Percentiles rank a stretch among this genome's conserved stretches.
These are phyloP conservation scores for Begonia fuchsioides DNA, from an alignment of 306 rosid genomes.

Conservation along the genomic window DNA sequence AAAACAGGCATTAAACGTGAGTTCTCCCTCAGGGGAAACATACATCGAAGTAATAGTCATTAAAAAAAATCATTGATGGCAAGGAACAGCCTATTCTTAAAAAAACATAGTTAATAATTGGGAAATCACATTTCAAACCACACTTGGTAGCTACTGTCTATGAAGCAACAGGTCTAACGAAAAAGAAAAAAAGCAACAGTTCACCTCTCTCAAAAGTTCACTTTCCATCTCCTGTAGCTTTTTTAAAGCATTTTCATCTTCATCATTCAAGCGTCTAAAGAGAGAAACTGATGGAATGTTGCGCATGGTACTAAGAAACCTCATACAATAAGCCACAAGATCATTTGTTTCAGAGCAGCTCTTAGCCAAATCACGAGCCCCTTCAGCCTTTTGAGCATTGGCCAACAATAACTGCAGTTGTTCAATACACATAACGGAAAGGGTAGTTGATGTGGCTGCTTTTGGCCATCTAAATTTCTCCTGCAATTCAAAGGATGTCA, in stretches of 20 bases:
- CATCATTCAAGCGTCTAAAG: conserved; percentile 49
- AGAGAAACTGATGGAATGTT: conserved; percentile 85
- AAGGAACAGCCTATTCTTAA: too few species aligned
- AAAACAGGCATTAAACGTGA: too few species aligned
- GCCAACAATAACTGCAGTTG: conserved; percentile 75
- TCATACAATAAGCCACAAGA: conserved; percentile 80
- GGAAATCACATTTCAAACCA: too few species aligned
- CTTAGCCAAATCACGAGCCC: conserved; percentile 24
- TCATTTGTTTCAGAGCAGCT: conserved; percentile 47
- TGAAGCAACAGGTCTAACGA: too few species aligned
- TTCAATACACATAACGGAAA: conserved; percentile 79
- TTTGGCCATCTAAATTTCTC: conserved; percentile 95
- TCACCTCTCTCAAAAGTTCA: conserved; percentile 55
- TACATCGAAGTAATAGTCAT: too few species aligned
- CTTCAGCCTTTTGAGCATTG: conserved; percentile 75
- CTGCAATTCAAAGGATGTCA: conserved; percentile 80
- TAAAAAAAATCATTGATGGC: too few species aligned
- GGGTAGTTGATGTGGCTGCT: conserved; percentile 62
- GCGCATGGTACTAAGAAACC: conserved; percentile 62
- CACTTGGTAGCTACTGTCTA: too few species aligned
- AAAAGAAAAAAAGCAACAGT: neutral
- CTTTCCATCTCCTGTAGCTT: conserved; percentile 54
- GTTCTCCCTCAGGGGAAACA: too few species aligned
- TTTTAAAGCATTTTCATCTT: conserved; percentile 54
- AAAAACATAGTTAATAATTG: too few species aligned